Percentiles rank a stretch among this genome's conserved stretches.
Conservation (phyloP, 2,329 filamentous ascomycete genomes). For the Fusarium sp. region DNA sequence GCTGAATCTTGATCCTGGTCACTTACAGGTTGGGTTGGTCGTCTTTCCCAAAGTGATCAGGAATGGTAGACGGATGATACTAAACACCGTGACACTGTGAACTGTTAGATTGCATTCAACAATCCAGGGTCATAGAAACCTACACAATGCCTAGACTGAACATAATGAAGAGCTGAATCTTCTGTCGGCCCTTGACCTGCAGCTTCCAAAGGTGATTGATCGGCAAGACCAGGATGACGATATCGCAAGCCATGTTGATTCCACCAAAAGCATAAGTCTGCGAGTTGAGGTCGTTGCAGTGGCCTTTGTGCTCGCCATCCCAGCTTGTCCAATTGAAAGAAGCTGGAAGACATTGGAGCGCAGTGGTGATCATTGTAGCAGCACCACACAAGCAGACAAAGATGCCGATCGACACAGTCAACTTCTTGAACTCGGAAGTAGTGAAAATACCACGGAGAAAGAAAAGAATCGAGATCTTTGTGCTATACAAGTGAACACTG, state of each 20-base stretch:
- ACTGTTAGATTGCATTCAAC: neutral
- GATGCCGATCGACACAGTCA: constrained; percentile 2
- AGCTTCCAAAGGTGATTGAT: constrained; percentile 25
- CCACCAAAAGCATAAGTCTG: constrained; percentile 36
- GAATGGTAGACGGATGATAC: constrained; percentile 29
- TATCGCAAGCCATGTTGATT: constrained; percentile 30
- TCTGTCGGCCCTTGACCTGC: constrained; percentile 29
- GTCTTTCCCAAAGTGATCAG: constrained; percentile 27
- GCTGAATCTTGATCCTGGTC: no score
- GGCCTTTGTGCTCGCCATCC: constrained; percentile 24
- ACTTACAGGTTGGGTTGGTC: constrained; percentile 30
- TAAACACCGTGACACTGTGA: constrained; percentile 27
- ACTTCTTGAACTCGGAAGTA: constrained; percentile 11
- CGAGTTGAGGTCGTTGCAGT: constrained; percentile 29
- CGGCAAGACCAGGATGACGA: constrained; percentile 22
- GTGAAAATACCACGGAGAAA: constrained; percentile 28
- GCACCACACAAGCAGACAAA: constrained; percentile 18
- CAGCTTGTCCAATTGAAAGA: constrained; percentile 31
- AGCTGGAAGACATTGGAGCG: constrained; percentile 25
- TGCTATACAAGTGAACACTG: constrained; percentile 35
- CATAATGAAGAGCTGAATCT: constrained; percentile 31
- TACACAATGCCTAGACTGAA: constrained; percentile 31
- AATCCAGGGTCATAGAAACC: neutral
- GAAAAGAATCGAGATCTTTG: constrained; percentile 32
- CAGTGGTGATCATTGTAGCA: constrained; percentile 28